These are phyloP conservation scores for Aegilops bicornis DNA, from an alignment of 176 grass and related monocot genomes.

Conservation along the genomic window DNA sequence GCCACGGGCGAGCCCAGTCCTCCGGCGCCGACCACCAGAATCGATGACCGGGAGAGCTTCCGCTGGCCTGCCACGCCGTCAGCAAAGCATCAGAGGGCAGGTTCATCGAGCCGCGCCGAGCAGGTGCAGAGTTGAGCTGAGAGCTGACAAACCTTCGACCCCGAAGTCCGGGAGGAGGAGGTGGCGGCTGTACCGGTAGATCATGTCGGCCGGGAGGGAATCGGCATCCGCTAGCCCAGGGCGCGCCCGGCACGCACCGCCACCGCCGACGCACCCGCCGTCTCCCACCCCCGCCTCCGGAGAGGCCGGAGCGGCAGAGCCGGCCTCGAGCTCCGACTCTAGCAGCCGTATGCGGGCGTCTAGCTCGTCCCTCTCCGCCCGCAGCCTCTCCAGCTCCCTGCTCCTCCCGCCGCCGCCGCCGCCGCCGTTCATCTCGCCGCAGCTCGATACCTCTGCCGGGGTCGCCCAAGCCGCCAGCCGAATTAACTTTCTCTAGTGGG, in stretches of 20 bases:
- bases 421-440: constrained; percentile 28
- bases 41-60: constrained; percentile 67
- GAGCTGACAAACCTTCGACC: constrained; percentile 53
- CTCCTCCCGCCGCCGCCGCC: not conserved
- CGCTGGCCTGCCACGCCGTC: constrained; percentile 43
- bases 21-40: constrained; percentile 91
- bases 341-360: constrained; percentile 59
- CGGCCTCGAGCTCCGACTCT: constrained; percentile 42
- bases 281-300: not conserved
- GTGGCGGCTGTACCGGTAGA: constrained; percentile 84
- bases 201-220: constrained; percentile 59
- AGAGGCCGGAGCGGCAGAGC: not conserved
- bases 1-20: constrained; percentile 84
- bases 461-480: not conserved
- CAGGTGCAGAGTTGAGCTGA: not conserved
- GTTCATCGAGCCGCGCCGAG: not conserved
- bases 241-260: constrained; percentile 9
- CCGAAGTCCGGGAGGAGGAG: constrained; percentile 90
- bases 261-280: not conserved
- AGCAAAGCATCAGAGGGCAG: constrained; percentile 4
- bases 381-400: constrained; percentile 53
- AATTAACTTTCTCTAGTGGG: not conserved
- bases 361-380: constrained; percentile 53
- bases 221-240: not conserved
- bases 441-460: not conserved